Conservation (phyloP, 2,329 filamentous ascomycete genomes). For the Fusarium sterilihyphosum region DNA sequence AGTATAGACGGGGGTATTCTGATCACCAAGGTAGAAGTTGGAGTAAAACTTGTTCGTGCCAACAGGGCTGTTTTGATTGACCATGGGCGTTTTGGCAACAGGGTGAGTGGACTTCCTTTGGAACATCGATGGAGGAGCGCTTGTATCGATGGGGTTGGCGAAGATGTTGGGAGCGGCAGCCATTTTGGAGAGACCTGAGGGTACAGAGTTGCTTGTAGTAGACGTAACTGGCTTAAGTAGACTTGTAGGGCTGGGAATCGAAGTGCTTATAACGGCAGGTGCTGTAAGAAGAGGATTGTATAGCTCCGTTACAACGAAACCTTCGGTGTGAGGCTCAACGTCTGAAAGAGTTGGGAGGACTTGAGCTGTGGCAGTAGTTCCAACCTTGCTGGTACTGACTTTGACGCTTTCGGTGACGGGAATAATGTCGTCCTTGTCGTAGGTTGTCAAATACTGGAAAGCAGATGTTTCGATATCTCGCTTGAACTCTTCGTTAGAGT, state of each 20-base stretch:
- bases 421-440: slow-evolving; percentile 41
- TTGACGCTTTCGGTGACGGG: slow-evolving; percentile 41
- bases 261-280: slow-evolving; percentile 25
- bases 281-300: slow-evolving; percentile 29
- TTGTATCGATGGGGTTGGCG: slow-evolving; percentile 62
- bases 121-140: slow-evolving; percentile 61
- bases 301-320: slow-evolving; percentile 42
- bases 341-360: slow-evolving; percentile 45
- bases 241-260: slow-evolving; percentile 52
- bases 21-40: slow-evolving; percentile 81
- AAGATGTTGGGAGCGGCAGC: slow-evolving; percentile 62
- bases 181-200: slow-evolving; percentile 36
- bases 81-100: slow-evolving; percentile 63
- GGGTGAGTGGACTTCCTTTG: slow-evolving; percentile 65
- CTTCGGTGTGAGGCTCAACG: slow-evolving; percentile 46
- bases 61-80: slow-evolving; percentile 61
- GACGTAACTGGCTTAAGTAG: slow-evolving; percentile 43
- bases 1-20: slow-evolving; percentile 75
- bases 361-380: slow-evolving; percentile 42
- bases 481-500: slow-evolving; percentile 30
- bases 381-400: slow-evolving; percentile 37
- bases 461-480: slow-evolving; percentile 34
- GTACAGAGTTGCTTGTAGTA: slow-evolving; percentile 36
- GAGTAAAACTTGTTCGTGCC: slow-evolving; percentile 85
- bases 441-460: slow-evolving; percentile 39